phyloP scores from a whole-genome alignment of 495 filamentous ascomycete species.

The Penicillium parvum region DNA sequence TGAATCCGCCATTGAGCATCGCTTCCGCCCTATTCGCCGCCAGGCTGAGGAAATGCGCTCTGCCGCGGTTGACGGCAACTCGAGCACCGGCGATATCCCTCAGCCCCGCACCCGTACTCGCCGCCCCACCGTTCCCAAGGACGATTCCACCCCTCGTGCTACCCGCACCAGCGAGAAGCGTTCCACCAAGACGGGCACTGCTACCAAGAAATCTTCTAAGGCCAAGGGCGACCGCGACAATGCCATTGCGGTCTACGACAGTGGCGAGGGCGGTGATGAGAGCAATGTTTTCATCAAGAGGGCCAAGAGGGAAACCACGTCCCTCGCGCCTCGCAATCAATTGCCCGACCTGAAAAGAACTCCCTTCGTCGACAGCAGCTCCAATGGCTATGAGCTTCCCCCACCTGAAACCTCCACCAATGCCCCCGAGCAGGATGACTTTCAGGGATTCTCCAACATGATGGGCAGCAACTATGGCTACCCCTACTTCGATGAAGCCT shows the following conservation, averaged over 20 bases:
- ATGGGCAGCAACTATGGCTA: too few species aligned
- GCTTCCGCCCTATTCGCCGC: not conserved
- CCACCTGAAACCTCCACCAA: not conserved
- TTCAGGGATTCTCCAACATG: too few species aligned
- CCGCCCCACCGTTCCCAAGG: too few species aligned
- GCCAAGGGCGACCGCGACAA: not conserved
- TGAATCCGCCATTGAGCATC: slow-evolving; percentile 1
- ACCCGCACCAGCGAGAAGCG: not conserved
- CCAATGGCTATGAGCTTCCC: not conserved
- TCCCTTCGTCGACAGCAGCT: not conserved
- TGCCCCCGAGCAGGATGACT: too few species aligned
- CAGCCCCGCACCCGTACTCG: too few species aligned
- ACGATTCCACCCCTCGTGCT: too few species aligned
- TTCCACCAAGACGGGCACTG: not conserved
- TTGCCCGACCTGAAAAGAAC: not conserved
- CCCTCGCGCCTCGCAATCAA: too few species aligned
- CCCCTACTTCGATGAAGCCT: too few species aligned
- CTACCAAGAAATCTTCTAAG: not conserved
- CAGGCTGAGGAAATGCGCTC: not conserved
- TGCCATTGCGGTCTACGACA: too few species aligned
- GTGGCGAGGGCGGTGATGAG: not conserved
- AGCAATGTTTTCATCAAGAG: too few species aligned
- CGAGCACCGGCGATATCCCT: too few species aligned
- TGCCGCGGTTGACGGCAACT: not conserved
- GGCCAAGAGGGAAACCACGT: too few species aligned